Evolutionary conservation across 2,329 filamentous ascomycete genomes (phyloP), one percentile per base, ranked within the genome.

Genomic region (Penicillium oxalicum): DNA sequence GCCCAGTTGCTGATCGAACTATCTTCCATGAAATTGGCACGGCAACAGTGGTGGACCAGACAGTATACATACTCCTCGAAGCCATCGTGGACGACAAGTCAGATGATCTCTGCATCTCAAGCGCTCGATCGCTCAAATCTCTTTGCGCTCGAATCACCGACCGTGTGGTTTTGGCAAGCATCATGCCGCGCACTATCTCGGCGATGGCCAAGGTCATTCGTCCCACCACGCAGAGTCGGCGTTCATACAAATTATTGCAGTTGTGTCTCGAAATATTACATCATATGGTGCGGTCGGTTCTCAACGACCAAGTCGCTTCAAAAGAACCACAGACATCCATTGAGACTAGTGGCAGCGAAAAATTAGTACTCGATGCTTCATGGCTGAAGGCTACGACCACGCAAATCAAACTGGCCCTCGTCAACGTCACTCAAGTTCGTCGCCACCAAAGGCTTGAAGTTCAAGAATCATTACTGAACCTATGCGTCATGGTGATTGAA

Each of bases 151-250:
- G 82, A 24, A 76, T 95, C 38, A 82, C 78, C 45, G 86, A 93
- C 59, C 79, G 79, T 40, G 79, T 86, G n/a, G 82, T 87, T 2
- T 74, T 95, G 48, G 88, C 89, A 8, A 91, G 81, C 52, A 93
- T 98, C 61, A 76, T 97, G 37, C 93, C 94, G 0, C 89, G 91
- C 8, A 88, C 88, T 0, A 81, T 95, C 0, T 97, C 93, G 3
- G 82, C 83, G 1, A 72, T 98, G 25, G 84, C 86, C 2, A 91
- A 86, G 60, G 73, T 89, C 0, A 71, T 95, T 44, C 84, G 86
- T 4, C 82, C 82, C 0, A 86, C 84, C 0, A 80, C 77, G n/a
- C 74, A 79, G 36, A 77, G 78, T 56, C 76, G 80, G 42, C 74
- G 80, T 32, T 75, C 78, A 41, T 83, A 77, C 56, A 80, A 77